Evolutionary conservation across 139 green algal genomes (phyloP).

Genomic region (Chlamydomonas applanata): DNA sequence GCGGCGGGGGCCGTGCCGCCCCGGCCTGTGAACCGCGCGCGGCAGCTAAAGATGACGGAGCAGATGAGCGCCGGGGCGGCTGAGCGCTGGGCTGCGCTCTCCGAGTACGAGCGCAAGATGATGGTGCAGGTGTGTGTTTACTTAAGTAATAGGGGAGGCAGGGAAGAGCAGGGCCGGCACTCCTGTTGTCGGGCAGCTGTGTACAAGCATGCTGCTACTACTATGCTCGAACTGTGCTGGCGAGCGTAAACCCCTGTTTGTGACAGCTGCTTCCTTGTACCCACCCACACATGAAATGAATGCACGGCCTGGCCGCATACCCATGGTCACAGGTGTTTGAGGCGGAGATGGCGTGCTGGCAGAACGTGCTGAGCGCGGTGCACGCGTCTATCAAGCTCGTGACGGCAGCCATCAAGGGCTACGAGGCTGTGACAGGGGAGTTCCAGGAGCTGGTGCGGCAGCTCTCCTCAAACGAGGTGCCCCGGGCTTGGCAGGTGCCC

Average conservation of each 20-base stretch:
- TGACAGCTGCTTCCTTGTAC: background rate
- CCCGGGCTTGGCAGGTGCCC: constrained; percentile 14
- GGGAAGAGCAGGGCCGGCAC: too few relatives aligned
- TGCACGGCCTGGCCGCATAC: too few relatives aligned
- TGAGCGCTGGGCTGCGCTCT: constrained; percentile 27
- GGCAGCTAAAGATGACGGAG: constrained; percentile 40
- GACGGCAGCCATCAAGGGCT: constrained; percentile 28
- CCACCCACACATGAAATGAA: too few relatives aligned
- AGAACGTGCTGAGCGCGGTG: constrained; percentile 16
- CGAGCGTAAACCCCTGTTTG: too few relatives aligned
- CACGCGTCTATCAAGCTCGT: constrained; percentile 21
- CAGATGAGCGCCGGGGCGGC: constrained; percentile 27
- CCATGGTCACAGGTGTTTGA: constrained; percentile 31
- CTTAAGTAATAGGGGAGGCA: too few relatives aligned
- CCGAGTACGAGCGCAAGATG: constrained; percentile 16
- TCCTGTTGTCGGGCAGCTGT: too few relatives aligned
- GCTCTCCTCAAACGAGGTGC: constrained; percentile 18
- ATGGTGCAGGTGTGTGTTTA: constrained; percentile 27
- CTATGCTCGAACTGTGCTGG: too few relatives aligned
- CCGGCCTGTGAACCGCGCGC: constrained; percentile 15
- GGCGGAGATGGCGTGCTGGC: constrained; percentile 27
- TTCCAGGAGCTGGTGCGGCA: constrained; percentile 22
- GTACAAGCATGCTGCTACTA: too few relatives aligned
- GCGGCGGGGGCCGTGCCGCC: background rate
- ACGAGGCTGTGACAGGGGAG: constrained; percentile 9